Base-by-base conservation (phyloP, 176 grass and related monocot species). In the Musa itinerans region DNA sequence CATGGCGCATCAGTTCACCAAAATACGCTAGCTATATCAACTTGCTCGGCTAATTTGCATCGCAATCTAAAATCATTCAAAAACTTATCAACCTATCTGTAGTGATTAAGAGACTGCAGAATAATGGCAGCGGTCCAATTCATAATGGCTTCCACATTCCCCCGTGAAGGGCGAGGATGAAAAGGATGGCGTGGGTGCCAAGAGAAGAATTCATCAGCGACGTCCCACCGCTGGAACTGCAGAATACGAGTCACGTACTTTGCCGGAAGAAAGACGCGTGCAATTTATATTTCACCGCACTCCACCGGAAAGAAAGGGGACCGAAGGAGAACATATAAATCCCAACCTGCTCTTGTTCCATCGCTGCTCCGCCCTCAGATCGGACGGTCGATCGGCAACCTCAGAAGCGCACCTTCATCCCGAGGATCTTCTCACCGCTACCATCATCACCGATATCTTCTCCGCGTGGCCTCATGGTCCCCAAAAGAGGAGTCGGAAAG, bases 121-220 rank as follows among this genome's bases (percentile, higher is more conserved):
- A 21, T 50, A 6, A 50, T 50, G 8, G 68, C 34, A 70, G 43
- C 50, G 68, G 68, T 70, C 68, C 68, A 70, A 20, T 20, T 70
- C 68, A 10, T 70, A 50, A 19, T 70, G 68, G 43, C 10, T 70
- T 9, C n/a, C 43, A 70, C 43, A 70, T 19, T 49, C 34, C 2
- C 48, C 43, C 29, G 68, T 70, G 48, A 70, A 51, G 68, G 66
- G 12, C 34, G 29, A 16, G 5, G 67, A 69, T 69, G 67, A 50
- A 69, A 69, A 51, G 68, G 27, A 70, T 70, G 17, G 68, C 34
- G 68, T 70, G 68, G 67, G 34, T 50, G 67, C 67, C 67, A 70
- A 70, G 1, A 50, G 11, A n/a, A 43, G 63, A 65, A 27, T 65
- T 65, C 17, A 70, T 21, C 34, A 70, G 16, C 68, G 21, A 43